Conservation (phyloP, 352 stramenopile genomes). For the Globisporangium okanoganense region DNA sequence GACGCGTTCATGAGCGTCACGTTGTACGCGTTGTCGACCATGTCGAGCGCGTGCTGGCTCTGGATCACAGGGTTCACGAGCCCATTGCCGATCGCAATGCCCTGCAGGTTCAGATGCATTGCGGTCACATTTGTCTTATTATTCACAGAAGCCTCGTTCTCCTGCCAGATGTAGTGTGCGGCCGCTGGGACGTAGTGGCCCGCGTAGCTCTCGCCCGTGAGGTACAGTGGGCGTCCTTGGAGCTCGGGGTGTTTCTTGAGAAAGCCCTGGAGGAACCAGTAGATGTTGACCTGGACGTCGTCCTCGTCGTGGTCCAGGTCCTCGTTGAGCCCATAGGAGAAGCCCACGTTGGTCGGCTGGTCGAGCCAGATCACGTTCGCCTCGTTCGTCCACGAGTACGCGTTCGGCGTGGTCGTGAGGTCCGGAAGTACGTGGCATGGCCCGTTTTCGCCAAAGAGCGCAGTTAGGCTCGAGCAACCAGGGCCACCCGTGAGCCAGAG, state of each 20-base stretch:
- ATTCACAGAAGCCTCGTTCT: conserved; percentile 14
- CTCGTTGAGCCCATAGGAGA: conserved; percentile 22
- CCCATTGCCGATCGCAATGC: conserved; percentile 39
- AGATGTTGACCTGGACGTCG: conserved; percentile 38
- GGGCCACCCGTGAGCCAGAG: conserved; percentile 36
- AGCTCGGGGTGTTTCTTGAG: conserved; percentile 33
- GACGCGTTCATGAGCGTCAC: conserved; percentile 43
- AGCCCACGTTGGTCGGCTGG: conserved; percentile 31
- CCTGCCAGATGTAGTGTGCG: conserved; percentile 29
- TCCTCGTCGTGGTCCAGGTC: conserved; percentile 32
- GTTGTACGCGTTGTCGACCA: conserved; percentile 72
- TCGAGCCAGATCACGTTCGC: conserved; percentile 41
- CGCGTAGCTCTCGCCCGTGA: conserved; percentile 36
- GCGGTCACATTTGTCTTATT: conserved; percentile 1
- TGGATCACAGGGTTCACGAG: conserved; percentile 30
- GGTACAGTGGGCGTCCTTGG: conserved; percentile 22
- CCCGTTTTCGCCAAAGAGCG: conserved; percentile 32
- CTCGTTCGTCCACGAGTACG: conserved; percentile 35
- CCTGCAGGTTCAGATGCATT: conserved; percentile 25
- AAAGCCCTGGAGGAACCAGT: conserved; percentile 34
- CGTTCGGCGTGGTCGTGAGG: conserved; percentile 22
- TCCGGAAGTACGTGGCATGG: conserved; percentile 26
- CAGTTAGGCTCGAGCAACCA: conserved; percentile 32
- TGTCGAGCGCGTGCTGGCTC: conserved; percentile 44
- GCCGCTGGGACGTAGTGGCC: conserved; percentile 36